A percentile compares a stretch with the other conserved stretches of the same genome.
Conservation (phyloP, 805 yeast species). For the Metschnikowia corniflorae region DNA sequence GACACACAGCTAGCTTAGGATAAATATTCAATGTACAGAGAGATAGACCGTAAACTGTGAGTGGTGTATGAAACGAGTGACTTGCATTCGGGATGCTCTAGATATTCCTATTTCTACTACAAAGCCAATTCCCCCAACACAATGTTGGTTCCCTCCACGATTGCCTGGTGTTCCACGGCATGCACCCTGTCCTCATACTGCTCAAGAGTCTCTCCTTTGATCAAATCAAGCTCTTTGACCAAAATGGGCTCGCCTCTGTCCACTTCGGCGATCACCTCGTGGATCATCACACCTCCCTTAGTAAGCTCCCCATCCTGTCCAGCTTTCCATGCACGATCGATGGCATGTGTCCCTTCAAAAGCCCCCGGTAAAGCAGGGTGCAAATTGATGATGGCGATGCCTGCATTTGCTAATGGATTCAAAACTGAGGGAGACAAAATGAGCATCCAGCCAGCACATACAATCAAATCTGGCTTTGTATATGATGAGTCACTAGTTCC, state of each 20-base stretch:
- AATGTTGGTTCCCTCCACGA: slow-evolving; percentile 82
- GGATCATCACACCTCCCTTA: slow-evolving; percentile 94
- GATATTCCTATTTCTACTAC: too few species aligned
- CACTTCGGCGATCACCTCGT: slow-evolving; percentile 92
- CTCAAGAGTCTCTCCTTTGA: slow-evolving; percentile 71
- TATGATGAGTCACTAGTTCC: slow-evolving; percentile 31
- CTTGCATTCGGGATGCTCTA: too few species aligned
- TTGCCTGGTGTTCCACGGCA: slow-evolving; percentile 79
- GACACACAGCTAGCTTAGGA: slow-evolving; percentile 4
- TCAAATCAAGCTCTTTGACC: slow-evolving; percentile 71
- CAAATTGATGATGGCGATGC: slow-evolving; percentile 80
- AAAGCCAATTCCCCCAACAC: slow-evolving; percentile 46
- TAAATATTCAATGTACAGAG: slow-evolving; percentile 13
- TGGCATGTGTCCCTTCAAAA: slow-evolving; percentile 96
- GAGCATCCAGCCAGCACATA: slow-evolving; percentile 99
- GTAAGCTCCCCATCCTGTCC: slow-evolving; percentile 78
- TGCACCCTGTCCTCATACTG: slow-evolving; percentile 83
- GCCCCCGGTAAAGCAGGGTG: slow-evolving; percentile 98
- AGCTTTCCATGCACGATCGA: slow-evolving; percentile 93
- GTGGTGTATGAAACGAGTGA: too few species aligned
- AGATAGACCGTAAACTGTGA: slow-evolving; percentile 3
- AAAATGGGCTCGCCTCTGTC: slow-evolving; percentile 90
- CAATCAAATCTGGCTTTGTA: slow-evolving; percentile 73
- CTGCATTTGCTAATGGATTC: slow-evolving; percentile 54
- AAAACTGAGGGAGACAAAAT: slow-evolving; percentile 79